These are phyloP conservation scores for Omphalotus guepiniiformis DNA, from an alignment of 768 basidiomycete genomes.

Conservation along the genomic window DNA sequence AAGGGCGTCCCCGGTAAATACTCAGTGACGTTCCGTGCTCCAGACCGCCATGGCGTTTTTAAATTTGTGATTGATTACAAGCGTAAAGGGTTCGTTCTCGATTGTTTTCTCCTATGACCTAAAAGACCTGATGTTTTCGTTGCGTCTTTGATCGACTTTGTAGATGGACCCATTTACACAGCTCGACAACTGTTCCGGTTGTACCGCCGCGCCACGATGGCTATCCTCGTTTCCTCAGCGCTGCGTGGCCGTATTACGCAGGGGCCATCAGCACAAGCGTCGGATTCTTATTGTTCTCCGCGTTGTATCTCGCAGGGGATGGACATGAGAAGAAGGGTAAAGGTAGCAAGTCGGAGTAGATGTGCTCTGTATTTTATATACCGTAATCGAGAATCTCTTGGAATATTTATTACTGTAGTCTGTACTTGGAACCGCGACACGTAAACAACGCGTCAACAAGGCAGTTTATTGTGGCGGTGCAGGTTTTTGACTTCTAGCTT, in stretches of 20 bases:
- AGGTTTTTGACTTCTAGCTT: too few relatives aligned
- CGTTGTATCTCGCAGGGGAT: slow-evolving; percentile 84
- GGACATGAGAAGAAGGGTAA: slow-evolving; percentile 56
- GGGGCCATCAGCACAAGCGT: slow-evolving; percentile 87
- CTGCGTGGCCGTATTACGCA: slow-evolving; percentile 94
- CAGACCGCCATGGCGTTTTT: slow-evolving; percentile 97
- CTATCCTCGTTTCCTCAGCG: slow-evolving; percentile 91
- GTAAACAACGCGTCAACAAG: too few relatives aligned
- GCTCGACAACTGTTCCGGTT: slow-evolving; percentile 75
- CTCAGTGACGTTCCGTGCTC: slow-evolving; percentile 80
- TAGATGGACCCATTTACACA: slow-evolving; percentile 74
- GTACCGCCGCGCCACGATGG: slow-evolving; percentile 94
- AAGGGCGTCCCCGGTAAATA: slow-evolving; percentile 61
- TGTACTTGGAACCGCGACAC: too few relatives aligned
- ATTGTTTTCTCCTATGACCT: background rate
- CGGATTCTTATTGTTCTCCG: slow-evolving; percentile 83
- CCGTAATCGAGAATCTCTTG: too few relatives aligned
- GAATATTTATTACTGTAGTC: too few relatives aligned
- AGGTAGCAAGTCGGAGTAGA: too few relatives aligned
- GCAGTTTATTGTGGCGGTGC: too few relatives aligned
- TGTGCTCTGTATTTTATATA: too few relatives aligned
- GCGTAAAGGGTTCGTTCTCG: slow-evolving; percentile 68
- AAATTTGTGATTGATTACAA: slow-evolving; percentile 93
- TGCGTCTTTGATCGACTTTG: background rate
- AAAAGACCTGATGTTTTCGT: slow-evolving; percentile 1